Base-by-base conservation (phyloP, 306 rosid genomes). In the Prunus mira region DNA sequence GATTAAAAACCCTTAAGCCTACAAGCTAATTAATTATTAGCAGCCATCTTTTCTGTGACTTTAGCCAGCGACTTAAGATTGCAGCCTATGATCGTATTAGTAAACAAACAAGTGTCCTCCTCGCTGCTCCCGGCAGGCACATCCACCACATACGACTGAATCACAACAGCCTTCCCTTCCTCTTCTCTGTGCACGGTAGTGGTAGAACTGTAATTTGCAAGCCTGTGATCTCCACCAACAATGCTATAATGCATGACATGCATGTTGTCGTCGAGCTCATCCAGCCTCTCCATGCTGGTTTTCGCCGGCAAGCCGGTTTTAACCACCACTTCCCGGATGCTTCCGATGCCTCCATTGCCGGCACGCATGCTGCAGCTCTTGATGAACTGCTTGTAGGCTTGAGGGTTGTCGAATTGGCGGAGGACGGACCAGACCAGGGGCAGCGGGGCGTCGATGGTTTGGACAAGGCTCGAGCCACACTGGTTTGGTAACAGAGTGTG, bases 141-240 rank as follows among this genome's bases (percentile, higher is more conserved):
- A 79, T 92, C 97, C 79, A 90, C 93, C 76, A 79, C 85, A 14
- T 87, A 92, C 0, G 97, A 92, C 81, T 92, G 89, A 14, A 86
- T 56, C 67, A 82, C 96, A 73, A 88, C 84, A 8, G 91, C 84
- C 62, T 47, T 76, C 17, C 54, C 74, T 32, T 76, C 87, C 28
- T 51, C 82, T 0, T 73, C 88, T 74, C 71, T 86, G 56, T 92
- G 92, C 73, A 88, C 56, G 4, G 86, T 79, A 14, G 84, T 87
- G 0, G 89, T 86, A 2, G 93, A 88, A 4, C 86, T 75, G 61
- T 90, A 92, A 45, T 92, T 92, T 14, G 50, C 28, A 28, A 92
- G 90, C 78, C 74, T 51, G 80, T 86, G 93, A 46, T 92, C 96
- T 4, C 97, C 96, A 0, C 92, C 97, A 8, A 88, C 75, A 61